Evolutionary conservation across 164 flowering plant genomes (phyloP).

Genomic region (Vitis rotundifolia): DNA sequence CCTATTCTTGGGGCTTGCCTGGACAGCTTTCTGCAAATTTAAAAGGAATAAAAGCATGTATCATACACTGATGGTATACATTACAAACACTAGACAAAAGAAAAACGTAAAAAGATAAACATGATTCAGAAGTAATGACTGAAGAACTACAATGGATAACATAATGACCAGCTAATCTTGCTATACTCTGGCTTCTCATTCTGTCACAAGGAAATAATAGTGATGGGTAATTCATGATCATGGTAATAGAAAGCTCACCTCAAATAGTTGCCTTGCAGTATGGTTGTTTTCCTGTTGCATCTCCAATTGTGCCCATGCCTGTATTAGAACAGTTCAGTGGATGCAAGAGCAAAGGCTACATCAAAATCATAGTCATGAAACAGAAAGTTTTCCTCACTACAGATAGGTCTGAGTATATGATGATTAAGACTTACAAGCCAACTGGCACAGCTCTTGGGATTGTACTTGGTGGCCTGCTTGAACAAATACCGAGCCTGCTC

Average conservation of each 20-base stretch:
- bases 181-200: not conserved
- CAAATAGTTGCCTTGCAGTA: constrained; percentile 67
- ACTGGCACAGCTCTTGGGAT: constrained; percentile 94
- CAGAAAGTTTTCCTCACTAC: not conserved
- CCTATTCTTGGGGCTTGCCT: constrained; percentile 96
- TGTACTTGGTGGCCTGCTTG: constrained; percentile 84
- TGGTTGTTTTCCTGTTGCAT: constrained; percentile 65
- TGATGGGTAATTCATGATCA: not conserved
- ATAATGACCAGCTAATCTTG: no score
- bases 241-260: constrained; percentile 44
- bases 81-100: not conserved
- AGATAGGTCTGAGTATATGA: not conserved
- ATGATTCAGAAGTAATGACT: not conserved
- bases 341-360: constrained; percentile 1
- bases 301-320: constrained; percentile 98
- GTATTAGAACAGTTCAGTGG: constrained; percentile 10
- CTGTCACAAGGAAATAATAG: not conserved
- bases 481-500: constrained; percentile 85
- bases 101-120: not conserved
- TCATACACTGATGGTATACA: no score
- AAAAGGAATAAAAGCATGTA: not conserved
- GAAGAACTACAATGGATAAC: not conserved
- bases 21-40: constrained; percentile 69
- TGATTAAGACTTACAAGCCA: constrained; percentile 79
- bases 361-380: not conserved